Evolutionary conservation across 495 filamentous ascomycete species (phyloP), one percentile per base, ranked within the genome.

Genomic region (Hyaloscypha bicolor): DNA sequence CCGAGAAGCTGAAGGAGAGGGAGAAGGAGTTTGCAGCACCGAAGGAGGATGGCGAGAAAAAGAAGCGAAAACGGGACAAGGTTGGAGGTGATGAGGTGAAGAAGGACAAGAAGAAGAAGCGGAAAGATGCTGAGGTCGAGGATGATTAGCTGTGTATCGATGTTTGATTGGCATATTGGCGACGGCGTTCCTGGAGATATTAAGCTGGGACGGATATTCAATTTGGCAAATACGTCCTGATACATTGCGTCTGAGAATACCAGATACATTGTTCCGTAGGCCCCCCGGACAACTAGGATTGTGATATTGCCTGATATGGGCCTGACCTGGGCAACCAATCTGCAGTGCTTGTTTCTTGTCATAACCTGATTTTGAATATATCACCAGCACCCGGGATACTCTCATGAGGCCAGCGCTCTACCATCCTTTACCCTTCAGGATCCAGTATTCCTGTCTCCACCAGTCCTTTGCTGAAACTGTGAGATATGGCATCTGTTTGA

Each of bases 1-100:
- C 87, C 64, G 93, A 96, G 81, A 97, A 93, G 86, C 87, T 91
- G 84, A 87, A 87, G 76, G 90, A 92, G 80, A 83, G 92, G 63
- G 88, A 92, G 76, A 88, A 90, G 81, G 90, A 94, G 55, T 97
- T 92, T 74, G 84, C 94, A 68, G 87, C 94, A 30, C 95, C 95
- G 11, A 85, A 90, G 71, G 95, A 98, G 74, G 79, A 81, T 25
- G 80, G 74, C 1, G 82, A 79, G 60, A 80, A 81, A 55, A 85
- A 85, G 70, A 83, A 85, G 66, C 79, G 82, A 71, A 87, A 87
- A 80, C 76, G 81, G 66, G 86, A 88, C 69, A 82, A 83, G 62
- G 81, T 78, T 37, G 83, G 86, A 63, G 84, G 85, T 19, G 78
- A 80, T 65, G 79, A 79, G 52, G 81, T 79, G 69, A 72, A 58